A percentile compares a stretch with the other conserved stretches of the same genome.
phyloP scores from a whole-genome alignment of 768 basidiomycete genomes.

The Rossbeevera mucosa region DNA sequence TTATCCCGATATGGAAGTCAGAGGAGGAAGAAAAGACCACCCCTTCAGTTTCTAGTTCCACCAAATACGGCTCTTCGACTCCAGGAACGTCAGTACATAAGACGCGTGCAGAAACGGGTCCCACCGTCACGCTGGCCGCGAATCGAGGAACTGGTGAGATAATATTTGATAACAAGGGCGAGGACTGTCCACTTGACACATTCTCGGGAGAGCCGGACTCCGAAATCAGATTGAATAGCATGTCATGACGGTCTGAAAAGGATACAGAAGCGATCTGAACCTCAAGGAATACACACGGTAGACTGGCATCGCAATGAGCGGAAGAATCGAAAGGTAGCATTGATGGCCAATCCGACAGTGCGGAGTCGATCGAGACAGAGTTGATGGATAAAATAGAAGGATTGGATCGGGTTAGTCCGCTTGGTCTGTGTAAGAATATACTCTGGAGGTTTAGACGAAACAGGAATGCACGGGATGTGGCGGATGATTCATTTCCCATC shows the following conservation, averaged over 20 bases:
- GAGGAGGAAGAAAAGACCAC: conserved; percentile 41
- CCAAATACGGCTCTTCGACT: conserved; percentile 42
- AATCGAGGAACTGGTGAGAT: conserved; percentile 47
- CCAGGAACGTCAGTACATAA: conserved; percentile 39
- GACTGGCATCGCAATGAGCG: conserved; percentile 48
- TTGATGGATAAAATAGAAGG: conserved; percentile 34
- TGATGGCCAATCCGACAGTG: conserved; percentile 59
- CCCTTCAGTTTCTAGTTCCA: conserved; percentile 58
- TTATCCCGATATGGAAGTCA: conserved; percentile 33
- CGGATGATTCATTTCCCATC: conserved; percentile 45
- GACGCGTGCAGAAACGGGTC: conserved; percentile 47
- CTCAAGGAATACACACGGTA: conserved; percentile 49
- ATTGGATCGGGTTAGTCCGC: conserved; percentile 27
- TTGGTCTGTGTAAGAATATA: conserved; percentile 43
- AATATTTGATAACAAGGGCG: conserved; percentile 26
- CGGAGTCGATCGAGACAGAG: conserved; percentile 23
- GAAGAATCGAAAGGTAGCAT: conserved; percentile 35
- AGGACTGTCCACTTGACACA: conserved; percentile 1
- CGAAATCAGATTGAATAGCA: conserved; percentile 38
- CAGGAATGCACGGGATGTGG: conserved; percentile 42
- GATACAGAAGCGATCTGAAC: conserved; percentile 42
- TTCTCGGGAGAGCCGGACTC: conserved; percentile 16
- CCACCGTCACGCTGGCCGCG: conserved; percentile 44
- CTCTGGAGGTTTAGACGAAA: conserved; percentile 41
- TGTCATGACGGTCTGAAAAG: conserved; percentile 51